Conservation (phyloP, 2,329 filamentous ascomycete species). For the Chaetomiaceae sp. region DNA sequence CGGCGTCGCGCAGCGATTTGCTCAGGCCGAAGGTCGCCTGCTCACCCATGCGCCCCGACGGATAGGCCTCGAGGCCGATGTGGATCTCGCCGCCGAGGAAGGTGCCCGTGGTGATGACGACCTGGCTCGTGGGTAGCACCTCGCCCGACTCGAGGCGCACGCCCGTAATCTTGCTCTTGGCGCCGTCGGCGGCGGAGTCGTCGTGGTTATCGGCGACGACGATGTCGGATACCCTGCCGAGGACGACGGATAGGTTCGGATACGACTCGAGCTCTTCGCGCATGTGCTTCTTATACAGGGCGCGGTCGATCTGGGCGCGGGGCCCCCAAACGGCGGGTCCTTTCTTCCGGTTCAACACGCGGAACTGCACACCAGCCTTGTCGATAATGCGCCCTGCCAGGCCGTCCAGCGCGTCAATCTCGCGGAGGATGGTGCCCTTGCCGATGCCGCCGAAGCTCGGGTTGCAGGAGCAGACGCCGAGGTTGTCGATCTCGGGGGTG, state of each 20-base stretch:
- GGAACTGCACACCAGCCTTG: constrained; percentile 91
- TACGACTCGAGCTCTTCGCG: constrained; percentile 75
- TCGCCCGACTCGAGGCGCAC: constrained; percentile 84
- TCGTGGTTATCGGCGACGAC: constrained; percentile 60
- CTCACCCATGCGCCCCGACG: constrained; percentile 89
- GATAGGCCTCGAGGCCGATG: constrained; percentile 78
- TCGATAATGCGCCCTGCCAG: constrained; percentile 85
- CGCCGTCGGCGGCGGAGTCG: constrained; percentile 37
- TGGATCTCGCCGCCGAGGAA: constrained; percentile 96
- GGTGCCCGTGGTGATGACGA: constrained; percentile 94
- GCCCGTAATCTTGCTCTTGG: constrained; percentile 71
- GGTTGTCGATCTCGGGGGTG: constrained; percentile 81
- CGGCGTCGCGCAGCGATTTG: constrained; percentile 81
- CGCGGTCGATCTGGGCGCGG: constrained; percentile 89
- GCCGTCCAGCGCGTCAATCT: constrained; percentile 92
- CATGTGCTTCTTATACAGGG: constrained; percentile 88
- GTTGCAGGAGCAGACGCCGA: constrained; percentile 95
- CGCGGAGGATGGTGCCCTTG: constrained; percentile 91
- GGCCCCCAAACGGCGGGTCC: constrained; percentile 97
- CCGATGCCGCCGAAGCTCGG: constrained; percentile 98
- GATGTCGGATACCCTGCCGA: constrained; percentile 89
- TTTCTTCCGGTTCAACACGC: constrained; percentile 80
- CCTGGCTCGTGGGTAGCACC: constrained; percentile 70
- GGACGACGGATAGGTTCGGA: constrained; percentile 71
- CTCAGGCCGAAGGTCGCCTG: constrained; percentile 88